Percentiles rank a stretch among this genome's conserved stretches.
Conservation (phyloP, 2,329 filamentous ascomycete genomes). For the Didymella glomerata region DNA sequence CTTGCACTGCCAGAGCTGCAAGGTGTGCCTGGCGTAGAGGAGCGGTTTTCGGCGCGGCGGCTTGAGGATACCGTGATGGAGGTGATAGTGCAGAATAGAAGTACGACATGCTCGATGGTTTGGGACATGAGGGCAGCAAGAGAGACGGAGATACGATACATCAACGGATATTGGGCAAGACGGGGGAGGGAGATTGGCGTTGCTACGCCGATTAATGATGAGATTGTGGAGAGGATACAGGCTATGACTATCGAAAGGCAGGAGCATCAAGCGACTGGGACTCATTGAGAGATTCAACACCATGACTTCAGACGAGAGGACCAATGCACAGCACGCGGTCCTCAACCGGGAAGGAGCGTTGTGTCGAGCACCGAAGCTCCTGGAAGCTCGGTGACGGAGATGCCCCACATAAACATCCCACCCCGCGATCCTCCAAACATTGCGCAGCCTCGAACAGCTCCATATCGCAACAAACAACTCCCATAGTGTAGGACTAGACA, state of each 20-base stretch:
- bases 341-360: neutral
- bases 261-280: neutral
- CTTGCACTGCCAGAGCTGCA: slow-evolving; percentile 76
- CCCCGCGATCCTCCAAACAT: slow-evolving; percentile 27
- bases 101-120: slow-evolving; percentile 73
- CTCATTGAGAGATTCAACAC: neutral
- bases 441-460: slow-evolving; percentile 24
- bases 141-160: slow-evolving; percentile 79
- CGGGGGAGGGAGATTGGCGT: slow-evolving; percentile 73
- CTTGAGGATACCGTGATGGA: slow-evolving; percentile 62
- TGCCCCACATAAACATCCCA: slow-evolving; percentile 21
- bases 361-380: neutral
- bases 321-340: neutral
- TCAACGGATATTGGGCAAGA: slow-evolving; percentile 86
- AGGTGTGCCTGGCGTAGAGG: slow-evolving; percentile 65
- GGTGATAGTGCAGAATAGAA: slow-evolving; percentile 63
- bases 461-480: slow-evolving; percentile 16
- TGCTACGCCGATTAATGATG: slow-evolving; percentile 18
- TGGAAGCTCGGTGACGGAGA: slow-evolving; percentile 32
- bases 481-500: slow-evolving; percentile 12
- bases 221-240: slow-evolving; percentile 12
- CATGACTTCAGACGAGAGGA: neutral
- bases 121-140: slow-evolving; percentile 67
- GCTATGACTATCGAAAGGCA: neutral
- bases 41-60: slow-evolving; percentile 67